Evolutionary conservation across 768 basidiomycete genomes (phyloP), one percentile per base, ranked within the genome.

Genomic region (Hemileccinum rubropunctum): DNA sequence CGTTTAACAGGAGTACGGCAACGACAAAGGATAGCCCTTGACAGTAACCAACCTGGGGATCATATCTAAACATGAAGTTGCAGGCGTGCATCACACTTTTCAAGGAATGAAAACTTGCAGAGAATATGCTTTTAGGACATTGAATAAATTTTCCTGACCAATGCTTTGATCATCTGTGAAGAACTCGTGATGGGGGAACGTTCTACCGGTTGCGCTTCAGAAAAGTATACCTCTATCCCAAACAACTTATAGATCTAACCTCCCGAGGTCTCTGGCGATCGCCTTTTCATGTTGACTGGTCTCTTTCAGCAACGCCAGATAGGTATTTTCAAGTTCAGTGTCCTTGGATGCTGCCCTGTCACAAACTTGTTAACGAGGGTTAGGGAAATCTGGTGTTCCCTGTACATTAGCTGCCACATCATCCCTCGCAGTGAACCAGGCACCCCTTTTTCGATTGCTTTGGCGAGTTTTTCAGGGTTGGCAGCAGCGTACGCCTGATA

Each of bases 1-100:
- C 95, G 63, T 98, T 95, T 40, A 99, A 75, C 21, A 99, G 71
- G 20, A 99, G 71, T 36, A 95, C 88, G 1, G 97, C 97, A 4
- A 93, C 97, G 43, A 99, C 85, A 65, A 99, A 99, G 3, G 95
- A 94, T 47, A 98, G 72, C 0, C 97, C 97, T 73, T 99, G 97
- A 57, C 95, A 98, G 64, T 99, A 99, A 9, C 97, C 97, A 6
- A 98, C 95, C 69, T 94, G 86, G 37, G 88, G 75, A 69, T 94
- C 91, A 71, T 93, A 89, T 60, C 92, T 86, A 55, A 42, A 48
- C 41, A 48, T 8, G 17, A 33, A 0, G 52, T 62, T 54, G 52
- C 13, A 55, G 51, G 11, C 34, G 18, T 43, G 11, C 39, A 15
- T 32, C 23, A 17, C 26, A 21, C 14, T 13, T 12, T n/a, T 37